Evolutionary conservation across 164 flowering plant species (phyloP).

Genomic region (Vitis labrusca): DNA sequence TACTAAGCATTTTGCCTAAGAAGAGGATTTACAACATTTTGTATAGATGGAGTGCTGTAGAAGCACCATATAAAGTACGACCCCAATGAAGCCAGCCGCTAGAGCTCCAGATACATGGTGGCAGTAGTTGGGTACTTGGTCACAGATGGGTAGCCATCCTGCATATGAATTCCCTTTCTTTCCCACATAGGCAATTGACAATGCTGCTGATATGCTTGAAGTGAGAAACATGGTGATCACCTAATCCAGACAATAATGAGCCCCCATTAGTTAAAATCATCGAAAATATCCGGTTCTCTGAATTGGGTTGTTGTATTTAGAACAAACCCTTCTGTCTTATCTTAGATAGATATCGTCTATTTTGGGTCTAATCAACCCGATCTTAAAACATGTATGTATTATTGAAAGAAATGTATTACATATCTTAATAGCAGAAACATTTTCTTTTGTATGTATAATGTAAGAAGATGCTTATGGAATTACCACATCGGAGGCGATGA

Average conservation of each 20-base stretch:
- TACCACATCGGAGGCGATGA: conserved; percentile 37
- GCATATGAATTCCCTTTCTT: conserved; percentile 38
- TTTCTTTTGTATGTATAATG: too few species aligned
- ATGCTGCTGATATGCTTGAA: conserved; percentile 40
- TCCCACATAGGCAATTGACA: conserved; percentile 40
- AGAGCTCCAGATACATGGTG: conserved; percentile 31
- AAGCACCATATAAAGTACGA: conserved; percentile 19
- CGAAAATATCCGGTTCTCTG: not conserved
- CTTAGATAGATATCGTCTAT: not conserved
- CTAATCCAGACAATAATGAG: conserved; percentile 2
- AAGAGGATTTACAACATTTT: conserved; percentile 20
- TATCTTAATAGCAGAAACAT: too few species aligned
- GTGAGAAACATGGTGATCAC: conserved; percentile 29
- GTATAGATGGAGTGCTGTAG: conserved; percentile 24
- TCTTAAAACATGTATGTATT: too few species aligned
- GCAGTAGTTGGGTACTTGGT: conserved; percentile 34
- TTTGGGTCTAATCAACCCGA: not conserved
- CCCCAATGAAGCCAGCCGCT: conserved; percentile 24
- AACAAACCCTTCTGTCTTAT: too few species aligned
- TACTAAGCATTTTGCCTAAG: conserved; percentile 14
- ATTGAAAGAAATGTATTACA: too few species aligned
- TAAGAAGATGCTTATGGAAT: not conserved
- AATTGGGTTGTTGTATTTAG: not conserved
- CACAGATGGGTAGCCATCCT: conserved; percentile 46
- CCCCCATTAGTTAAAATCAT: too few species aligned